Evolutionary conservation across 345 rosid species (phyloP).

Genomic region (Rhizophora apiculata): DNA sequence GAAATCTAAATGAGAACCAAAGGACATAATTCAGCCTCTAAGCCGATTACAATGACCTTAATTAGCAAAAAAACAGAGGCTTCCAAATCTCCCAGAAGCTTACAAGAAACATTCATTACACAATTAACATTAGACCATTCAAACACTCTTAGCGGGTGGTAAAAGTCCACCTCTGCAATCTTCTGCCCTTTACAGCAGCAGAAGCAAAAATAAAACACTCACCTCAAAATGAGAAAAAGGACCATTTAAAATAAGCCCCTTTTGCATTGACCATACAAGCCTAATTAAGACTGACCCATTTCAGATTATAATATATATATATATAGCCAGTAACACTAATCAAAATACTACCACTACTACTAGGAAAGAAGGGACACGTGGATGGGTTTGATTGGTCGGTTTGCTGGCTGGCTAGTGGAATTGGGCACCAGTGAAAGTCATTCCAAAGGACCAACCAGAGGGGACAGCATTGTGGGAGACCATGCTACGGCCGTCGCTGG

Average conservation of each 20-base stretch:
- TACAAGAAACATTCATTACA: not conserved
- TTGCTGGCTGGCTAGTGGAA: conserved; percentile 10
- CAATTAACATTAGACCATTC: not conserved
- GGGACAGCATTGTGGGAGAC: conserved; percentile 28
- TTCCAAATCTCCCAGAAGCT: not conserved
- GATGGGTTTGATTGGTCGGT: not conserved
- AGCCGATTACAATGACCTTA: conserved; percentile 16
- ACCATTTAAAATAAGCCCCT: conserved; percentile 40
- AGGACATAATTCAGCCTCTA: conserved; percentile 11
- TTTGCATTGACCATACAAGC: conserved; percentile 21
- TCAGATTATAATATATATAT: not conserved
- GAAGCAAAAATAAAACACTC: not conserved
- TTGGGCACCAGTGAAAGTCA: conserved; percentile 29
- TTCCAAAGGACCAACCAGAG: conserved; percentile 25
- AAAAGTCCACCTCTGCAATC: conserved; percentile 47
- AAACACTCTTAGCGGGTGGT: conserved; percentile 41
- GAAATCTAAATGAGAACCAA: conserved; percentile 13
- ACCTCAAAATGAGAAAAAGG: conserved; percentile 25
- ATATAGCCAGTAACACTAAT: conserved; percentile 6
- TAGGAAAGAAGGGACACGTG: not conserved
- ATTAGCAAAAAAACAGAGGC: not conserved
- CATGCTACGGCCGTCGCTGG: conserved; percentile 24
- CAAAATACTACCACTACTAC: not conserved
- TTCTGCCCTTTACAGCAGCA: conserved; percentile 8
- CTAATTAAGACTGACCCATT: not conserved